Evolutionary conservation across 441 rosid species (phyloP), one percentile per base, ranked within the genome.

Genomic region (Iberis amara): DNA sequence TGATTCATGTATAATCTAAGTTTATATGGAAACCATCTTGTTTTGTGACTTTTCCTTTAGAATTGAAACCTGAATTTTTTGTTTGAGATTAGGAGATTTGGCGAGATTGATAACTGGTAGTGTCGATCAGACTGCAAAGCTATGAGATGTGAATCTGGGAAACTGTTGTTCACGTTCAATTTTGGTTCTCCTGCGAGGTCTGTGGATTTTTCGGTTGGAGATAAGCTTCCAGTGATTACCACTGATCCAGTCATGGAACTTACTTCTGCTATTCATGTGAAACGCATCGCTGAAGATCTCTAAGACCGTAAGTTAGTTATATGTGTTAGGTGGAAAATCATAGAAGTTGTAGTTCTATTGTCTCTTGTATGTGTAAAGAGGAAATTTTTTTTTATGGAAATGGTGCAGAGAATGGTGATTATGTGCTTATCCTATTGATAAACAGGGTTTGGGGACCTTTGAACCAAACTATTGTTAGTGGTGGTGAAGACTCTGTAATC

Each of bases 361-460:
- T 40, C 23, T 47, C 13, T 13, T 55, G 6, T 42, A 13, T 11
- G 7, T 57, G 53, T 64, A 0, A 36, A 42, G 10, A 7, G 14
- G 10, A 43, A 10, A 11, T 21, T 6, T 37, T 57, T 62, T 18
- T 18, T 18, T 18, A 18, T 18, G 21, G 21, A 18, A 18, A 18
- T 18, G 31, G 13, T 66, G 62, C 75, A 91, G 98, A 87, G 75
- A 43, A 32, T 42, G 75, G 63, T 42, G 94, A 91, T 6, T 85
- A 95, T 28, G 72, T 71, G 39, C 82, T 81, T 10, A 48, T 79
- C 36, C 56, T 91, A 56, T 68, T 96, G 77, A 85, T 88, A 10
- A 86, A 80, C 40, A 76, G 95, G 68, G 82, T 88, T 50, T 91
- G 98, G 98, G 98, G 98, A 15, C 94, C 95, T 0, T 61, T 91